Evolutionary conservation across 2,329 filamentous ascomycete genomes (phyloP).

Genomic region (Chaetothyriales sp.): DNA sequence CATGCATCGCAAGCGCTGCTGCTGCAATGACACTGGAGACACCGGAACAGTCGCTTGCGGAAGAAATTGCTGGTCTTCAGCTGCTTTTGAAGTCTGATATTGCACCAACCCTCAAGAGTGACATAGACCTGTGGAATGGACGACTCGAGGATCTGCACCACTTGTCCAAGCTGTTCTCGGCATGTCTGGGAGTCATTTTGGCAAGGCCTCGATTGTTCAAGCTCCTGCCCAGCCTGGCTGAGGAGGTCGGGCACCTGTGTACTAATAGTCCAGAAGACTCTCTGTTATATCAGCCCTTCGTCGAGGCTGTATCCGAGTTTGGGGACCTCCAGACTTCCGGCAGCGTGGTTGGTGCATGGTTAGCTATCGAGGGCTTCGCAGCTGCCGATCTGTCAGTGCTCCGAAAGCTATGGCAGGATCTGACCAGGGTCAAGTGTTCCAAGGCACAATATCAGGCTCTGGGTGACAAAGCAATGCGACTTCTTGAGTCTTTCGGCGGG

Average conservation of each 20-base stretch:
- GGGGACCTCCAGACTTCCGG: neutral
- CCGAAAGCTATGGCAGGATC: neutral
- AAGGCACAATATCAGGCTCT: neutral
- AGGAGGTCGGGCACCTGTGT: neutral
- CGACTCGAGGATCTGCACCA: conserved; percentile 2
- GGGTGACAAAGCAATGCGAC: neutral
- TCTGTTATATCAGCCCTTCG: neutral
- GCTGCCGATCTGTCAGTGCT: neutral
- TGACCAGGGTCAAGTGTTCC: neutral
- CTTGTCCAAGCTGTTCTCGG: conserved; percentile 2
- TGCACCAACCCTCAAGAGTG: neutral
- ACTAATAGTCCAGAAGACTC: neutral
- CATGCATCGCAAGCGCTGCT: neutral
- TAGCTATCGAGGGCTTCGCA: neutral
- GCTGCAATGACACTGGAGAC: neutral
- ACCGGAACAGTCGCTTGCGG: neutral
- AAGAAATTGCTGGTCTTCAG: neutral
- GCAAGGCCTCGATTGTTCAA: neutral
- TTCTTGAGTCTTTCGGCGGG: neutral
- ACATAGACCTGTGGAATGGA: conserved; percentile 4
- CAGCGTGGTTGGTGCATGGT: neutral
- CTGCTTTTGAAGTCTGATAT: neutral
- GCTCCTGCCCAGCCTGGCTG: neutral
- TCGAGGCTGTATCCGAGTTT: neutral
- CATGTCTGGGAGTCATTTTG: conserved; percentile 8